A percentile compares a stretch with the other conserved stretches of the same genome.
Conservation (phyloP, 495 filamentous ascomycete genomes). For the Amorphotheca resinae region DNA sequence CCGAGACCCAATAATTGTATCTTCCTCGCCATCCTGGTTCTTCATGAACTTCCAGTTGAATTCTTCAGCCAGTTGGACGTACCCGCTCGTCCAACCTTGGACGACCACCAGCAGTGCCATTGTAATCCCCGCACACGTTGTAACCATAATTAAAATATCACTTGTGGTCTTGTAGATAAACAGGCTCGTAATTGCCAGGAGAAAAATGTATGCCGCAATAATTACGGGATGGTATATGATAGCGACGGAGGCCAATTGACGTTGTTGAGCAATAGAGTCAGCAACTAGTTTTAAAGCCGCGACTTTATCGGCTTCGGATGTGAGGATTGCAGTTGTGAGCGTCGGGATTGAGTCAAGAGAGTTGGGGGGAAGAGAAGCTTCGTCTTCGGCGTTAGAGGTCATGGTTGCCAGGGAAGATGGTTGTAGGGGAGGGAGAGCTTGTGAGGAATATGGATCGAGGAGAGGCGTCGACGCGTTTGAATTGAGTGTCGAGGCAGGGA, state of each 20-base stretch:
- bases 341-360: conserved; percentile 30
- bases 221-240: conserved; percentile 41
- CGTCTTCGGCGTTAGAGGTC: conserved; percentile 18
- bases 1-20: conserved; percentile 38
- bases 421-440: conserved; percentile 23
- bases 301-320: conserved; percentile 26
- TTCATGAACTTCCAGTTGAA: conserved; percentile 38
- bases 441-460: conserved; percentile 19
- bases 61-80: conserved; percentile 39
- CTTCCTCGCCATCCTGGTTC: conserved; percentile 26
- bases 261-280: conserved; percentile 51
- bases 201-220: conserved; percentile 26
- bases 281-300: conserved; percentile 39
- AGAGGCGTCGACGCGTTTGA: conserved; percentile 19
- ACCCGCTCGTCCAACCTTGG: conserved; percentile 29
- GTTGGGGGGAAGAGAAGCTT: conserved; percentile 23
- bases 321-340: conserved; percentile 17
- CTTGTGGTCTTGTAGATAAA: conserved; percentile 21
- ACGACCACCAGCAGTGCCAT: conserved; percentile 33
- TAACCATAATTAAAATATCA: conserved; percentile 26
- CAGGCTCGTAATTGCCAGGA: conserved; percentile 25
- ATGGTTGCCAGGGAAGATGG: conserved; percentile 30
- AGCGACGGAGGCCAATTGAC: conserved; percentile 36
- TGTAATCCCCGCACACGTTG: conserved; percentile 30
- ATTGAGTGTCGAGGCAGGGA: conserved; percentile 25